Conservation (phyloP, 163 green algal genomes). For the Dunaliella salina region DNA sequence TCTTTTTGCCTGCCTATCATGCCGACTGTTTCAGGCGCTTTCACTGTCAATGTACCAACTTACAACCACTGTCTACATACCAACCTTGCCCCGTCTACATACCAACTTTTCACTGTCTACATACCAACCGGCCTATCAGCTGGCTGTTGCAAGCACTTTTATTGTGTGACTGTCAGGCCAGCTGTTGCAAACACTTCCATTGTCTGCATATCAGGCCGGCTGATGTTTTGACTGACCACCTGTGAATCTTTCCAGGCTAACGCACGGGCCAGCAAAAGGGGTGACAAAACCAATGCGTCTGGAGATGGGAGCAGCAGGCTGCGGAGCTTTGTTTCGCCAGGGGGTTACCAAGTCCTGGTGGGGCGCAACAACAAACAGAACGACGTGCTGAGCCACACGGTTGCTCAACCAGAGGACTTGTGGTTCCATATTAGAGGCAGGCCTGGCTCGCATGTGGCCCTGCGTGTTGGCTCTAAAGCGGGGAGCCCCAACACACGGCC, state of each 20-base stretch:
- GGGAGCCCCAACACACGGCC: background rate
- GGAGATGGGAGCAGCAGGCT: conserved; percentile 20
- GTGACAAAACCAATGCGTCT: background rate
- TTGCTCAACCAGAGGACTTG: conserved; percentile 63
- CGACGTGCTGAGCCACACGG: conserved; percentile 61
- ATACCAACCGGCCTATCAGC: no score
- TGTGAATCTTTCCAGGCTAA: conserved; percentile 2
- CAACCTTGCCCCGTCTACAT: no score
- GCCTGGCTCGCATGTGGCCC: conserved; percentile 54
- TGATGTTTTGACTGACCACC: no score
- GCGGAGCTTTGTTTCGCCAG: conserved; percentile 46
- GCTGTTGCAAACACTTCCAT: no score
- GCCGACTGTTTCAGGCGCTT: no score
- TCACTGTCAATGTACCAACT: no score
- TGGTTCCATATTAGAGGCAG: conserved; percentile 83
- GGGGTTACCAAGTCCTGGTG: conserved; percentile 55
- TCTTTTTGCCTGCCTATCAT: no score
- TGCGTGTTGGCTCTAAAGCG: conserved; percentile 1
- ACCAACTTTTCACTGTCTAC: no score
- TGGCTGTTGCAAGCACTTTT: no score
- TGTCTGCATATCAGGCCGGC: no score
- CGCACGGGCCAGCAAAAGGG: conserved; percentile 14
- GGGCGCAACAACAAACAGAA: conserved; percentile 85
- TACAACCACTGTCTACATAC: no score
- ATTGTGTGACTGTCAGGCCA: no score